Percentiles rank a stretch among this genome's conserved stretches.
phyloP scores from a whole-genome alignment of 2,329 filamentous ascomycete genomes.

The Penicillium verrucosum region DNA sequence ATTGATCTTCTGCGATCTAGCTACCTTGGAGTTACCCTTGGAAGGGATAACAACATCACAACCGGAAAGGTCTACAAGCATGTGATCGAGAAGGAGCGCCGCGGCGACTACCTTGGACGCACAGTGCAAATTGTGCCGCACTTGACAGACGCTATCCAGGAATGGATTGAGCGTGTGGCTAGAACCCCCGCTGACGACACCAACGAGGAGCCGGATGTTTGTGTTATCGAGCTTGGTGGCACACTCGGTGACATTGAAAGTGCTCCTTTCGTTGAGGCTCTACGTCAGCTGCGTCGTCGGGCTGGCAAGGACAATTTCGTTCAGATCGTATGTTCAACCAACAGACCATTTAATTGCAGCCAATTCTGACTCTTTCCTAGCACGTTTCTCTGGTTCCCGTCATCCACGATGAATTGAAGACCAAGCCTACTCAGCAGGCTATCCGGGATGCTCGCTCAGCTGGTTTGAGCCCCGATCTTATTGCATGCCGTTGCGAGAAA shows the following conservation, averaged over 20 bases:
- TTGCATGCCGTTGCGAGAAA: conserved; percentile 85
- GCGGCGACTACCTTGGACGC: conserved; percentile 77
- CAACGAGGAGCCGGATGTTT: conserved; percentile 78
- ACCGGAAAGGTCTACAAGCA: conserved; percentile 93
- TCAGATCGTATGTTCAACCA: conserved; percentile 55
- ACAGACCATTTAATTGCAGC: background rate
- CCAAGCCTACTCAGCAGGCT: conserved; percentile 90
- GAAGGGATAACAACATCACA: conserved; percentile 89
- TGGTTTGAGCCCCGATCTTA: conserved; percentile 71
- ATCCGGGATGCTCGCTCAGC: conserved; percentile 79
- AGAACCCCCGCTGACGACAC: conserved; percentile 83
- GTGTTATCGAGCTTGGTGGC: conserved; percentile 64
- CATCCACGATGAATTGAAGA: conserved; percentile 76
- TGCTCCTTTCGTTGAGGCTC: conserved; percentile 80
- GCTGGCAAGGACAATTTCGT: conserved; percentile 76
- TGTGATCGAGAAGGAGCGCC: conserved; percentile 72
- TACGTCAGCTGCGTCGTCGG: conserved; percentile 71
- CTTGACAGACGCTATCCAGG: conserved; percentile 84
- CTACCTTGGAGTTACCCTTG: conserved; percentile 78
- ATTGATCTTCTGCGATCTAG: background rate
- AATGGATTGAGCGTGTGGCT: conserved; percentile 85
- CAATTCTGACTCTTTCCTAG: background rate
- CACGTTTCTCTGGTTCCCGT: conserved; percentile 76
- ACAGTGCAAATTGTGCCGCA: conserved; percentile 90
- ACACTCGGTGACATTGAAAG: conserved; percentile 73